Evolutionary conservation across 148 eudicot species (phyloP).

Genomic region (Camellia sinensis): DNA sequence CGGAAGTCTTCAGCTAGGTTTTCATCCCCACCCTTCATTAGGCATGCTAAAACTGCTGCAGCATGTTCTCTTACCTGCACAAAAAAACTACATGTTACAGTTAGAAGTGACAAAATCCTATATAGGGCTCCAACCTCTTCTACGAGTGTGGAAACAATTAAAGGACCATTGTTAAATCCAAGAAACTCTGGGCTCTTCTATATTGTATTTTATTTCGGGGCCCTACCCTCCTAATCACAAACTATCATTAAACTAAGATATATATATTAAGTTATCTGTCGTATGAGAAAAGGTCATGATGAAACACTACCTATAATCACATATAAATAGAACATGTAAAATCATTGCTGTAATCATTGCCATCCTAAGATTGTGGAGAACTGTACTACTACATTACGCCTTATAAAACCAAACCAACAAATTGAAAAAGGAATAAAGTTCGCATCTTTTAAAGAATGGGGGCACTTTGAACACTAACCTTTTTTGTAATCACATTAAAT

Average conservation of each 20-base stretch:
- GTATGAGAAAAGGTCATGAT: not conserved
- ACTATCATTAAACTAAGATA: not conserved
- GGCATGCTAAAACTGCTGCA: constrained; percentile 93
- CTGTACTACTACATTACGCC: not conserved
- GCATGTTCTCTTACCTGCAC: constrained; percentile 98
- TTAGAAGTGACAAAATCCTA: too few species aligned
- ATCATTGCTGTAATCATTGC: not conserved
- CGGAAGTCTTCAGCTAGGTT: constrained; percentile 67
- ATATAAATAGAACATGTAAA: not conserved
- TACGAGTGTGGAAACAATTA: too few species aligned
- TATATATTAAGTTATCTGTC: not conserved
- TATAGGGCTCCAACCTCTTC: too few species aligned
- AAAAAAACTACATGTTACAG: constrained; percentile 11
- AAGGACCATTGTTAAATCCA: constrained; percentile 8
- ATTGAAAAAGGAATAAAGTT: not conserved
- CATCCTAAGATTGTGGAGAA: not conserved
- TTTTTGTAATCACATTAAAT: too few species aligned
- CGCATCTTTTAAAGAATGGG: too few species aligned
- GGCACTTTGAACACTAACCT: too few species aligned
- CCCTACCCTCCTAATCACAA: not conserved
- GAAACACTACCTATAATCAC: not conserved
- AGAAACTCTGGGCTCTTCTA: not conserved
- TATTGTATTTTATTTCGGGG: not conserved
- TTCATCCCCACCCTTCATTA: constrained; percentile 91
- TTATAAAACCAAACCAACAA: not conserved